A percentile compares a stretch with the other conserved stretches of the same genome.
Conservation (phyloP, 768 basidiomycete genomes). For the Pilatotrama ljubarskyi region DNA sequence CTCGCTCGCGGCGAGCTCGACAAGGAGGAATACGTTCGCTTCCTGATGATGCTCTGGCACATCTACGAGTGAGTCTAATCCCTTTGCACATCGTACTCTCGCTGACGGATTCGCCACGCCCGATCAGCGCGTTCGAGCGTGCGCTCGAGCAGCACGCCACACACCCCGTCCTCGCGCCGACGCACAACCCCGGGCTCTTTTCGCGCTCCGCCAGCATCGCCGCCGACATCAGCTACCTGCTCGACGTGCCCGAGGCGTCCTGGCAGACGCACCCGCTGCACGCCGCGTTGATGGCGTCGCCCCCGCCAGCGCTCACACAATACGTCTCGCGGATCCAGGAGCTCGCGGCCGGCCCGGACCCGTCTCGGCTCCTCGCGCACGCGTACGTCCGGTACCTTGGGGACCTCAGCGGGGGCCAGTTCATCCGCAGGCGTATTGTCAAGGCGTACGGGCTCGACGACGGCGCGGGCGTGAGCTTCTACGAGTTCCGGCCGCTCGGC, state of each 20-base stretch:
- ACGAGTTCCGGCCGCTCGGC: slow-evolving; percentile 61
- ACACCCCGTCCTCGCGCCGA: slow-evolving; percentile 63
- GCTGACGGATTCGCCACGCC: not conserved
- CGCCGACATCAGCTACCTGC: slow-evolving; percentile 66
- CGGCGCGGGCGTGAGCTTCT: slow-evolving; percentile 56
- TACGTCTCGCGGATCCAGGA: slow-evolving; percentile 57
- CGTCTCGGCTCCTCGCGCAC: slow-evolving; percentile 65
- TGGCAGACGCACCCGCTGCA: slow-evolving; percentile 63
- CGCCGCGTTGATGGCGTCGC: slow-evolving; percentile 40
- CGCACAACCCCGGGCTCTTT: slow-evolving; percentile 70
- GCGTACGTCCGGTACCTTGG: slow-evolving; percentile 84
- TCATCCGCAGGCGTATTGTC: slow-evolving; percentile 58
- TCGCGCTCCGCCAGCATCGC: slow-evolving; percentile 59
- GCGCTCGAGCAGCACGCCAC: slow-evolving; percentile 59
- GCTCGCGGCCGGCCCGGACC: slow-evolving; percentile 47
- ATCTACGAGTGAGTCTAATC: slow-evolving; percentile 62
- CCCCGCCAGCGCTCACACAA: slow-evolving; percentile 48
- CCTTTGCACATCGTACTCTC: not conserved
- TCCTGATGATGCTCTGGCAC: slow-evolving; percentile 78
- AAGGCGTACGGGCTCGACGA: slow-evolving; percentile 67
- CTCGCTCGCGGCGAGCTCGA: slow-evolving; percentile 59
- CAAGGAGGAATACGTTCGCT: slow-evolving; percentile 65
- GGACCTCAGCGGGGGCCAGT: slow-evolving; percentile 78
- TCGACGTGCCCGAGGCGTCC: slow-evolving; percentile 49
- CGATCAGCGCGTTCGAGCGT: slow-evolving; percentile 54